Evolutionary conservation across 768 basidiomycete genomes (phyloP).

Genomic region (Mycena vitilis): DNA sequence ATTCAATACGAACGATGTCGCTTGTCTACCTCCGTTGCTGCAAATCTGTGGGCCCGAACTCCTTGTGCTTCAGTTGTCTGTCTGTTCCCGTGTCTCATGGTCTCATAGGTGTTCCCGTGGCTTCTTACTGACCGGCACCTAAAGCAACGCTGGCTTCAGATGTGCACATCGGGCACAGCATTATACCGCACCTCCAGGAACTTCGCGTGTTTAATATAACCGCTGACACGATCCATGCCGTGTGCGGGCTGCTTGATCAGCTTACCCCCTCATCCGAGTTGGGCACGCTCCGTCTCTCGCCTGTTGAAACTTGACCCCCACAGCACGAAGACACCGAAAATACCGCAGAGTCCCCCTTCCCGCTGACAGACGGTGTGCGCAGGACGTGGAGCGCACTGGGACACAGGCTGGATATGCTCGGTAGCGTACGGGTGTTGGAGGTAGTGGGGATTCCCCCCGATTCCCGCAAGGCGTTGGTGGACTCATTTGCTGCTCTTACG

Average conservation of each 20-base stretch:
- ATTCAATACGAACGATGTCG: constrained; percentile 8
- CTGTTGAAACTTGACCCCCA: too few species aligned
- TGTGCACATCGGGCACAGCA: constrained; percentile 7
- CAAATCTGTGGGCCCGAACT: not conserved
- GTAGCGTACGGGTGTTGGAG: too few species aligned
- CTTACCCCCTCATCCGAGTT: not conserved
- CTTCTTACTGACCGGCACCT: not conserved
- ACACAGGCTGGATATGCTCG: too few species aligned
- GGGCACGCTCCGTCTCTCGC: constrained; percentile 16
- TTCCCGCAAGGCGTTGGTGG: too few species aligned
- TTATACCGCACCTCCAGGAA: constrained; percentile 2
- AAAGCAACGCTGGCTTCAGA: not conserved
- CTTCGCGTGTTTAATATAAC: constrained; percentile 11
- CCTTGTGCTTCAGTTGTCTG: constrained; percentile 7
- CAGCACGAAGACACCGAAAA: too few species aligned
- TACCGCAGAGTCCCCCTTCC: too few species aligned
- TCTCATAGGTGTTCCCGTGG: not conserved
- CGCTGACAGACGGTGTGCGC: too few species aligned
- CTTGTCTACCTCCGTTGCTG: too few species aligned
- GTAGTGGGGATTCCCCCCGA: too few species aligned
- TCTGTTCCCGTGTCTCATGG: not conserved
- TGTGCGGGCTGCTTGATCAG: constrained; percentile 1
- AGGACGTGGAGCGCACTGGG: too few species aligned
- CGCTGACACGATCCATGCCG: not conserved
- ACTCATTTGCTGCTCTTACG: too few species aligned